A percentile compares a stretch with the other conserved stretches of the same genome.
Conservation (phyloP, 192 early-diverging fungal genomes). For the Helicostylum pulchrum region DNA sequence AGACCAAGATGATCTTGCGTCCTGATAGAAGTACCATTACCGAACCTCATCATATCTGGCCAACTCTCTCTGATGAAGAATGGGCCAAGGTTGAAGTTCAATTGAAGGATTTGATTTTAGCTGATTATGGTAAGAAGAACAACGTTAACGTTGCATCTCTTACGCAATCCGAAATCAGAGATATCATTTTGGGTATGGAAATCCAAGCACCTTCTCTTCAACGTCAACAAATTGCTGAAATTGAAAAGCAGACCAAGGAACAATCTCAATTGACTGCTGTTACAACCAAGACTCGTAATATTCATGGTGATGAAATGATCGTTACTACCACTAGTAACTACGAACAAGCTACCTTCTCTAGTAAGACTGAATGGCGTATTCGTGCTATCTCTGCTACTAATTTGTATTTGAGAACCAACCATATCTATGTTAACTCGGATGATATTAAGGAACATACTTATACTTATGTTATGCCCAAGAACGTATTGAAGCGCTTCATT, state of each 20-base stretch:
- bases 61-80: slow-evolving; percentile 92
- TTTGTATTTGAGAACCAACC: slow-evolving; percentile 90
- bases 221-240: slow-evolving; percentile 96
- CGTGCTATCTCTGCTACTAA: slow-evolving; percentile 97
- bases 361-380: slow-evolving; percentile 98
- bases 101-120: slow-evolving; percentile 96
- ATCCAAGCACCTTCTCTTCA: slow-evolving; percentile 95
- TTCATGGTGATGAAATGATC: slow-evolving; percentile 97
- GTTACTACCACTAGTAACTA: slow-evolving; percentile 97
- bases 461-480: slow-evolving; percentile 97
- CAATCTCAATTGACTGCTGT: slow-evolving; percentile 92
- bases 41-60: slow-evolving; percentile 98
- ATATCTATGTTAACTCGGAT: slow-evolving; percentile 95
- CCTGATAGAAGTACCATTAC: slow-evolving; percentile 93
- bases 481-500: slow-evolving; percentile 95
- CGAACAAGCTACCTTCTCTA: slow-evolving; percentile 95
- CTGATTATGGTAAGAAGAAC: slow-evolving; percentile 99
- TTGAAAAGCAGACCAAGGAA: slow-evolving; percentile 93
- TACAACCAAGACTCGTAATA: slow-evolving; percentile 94
- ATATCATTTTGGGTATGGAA: slow-evolving; percentile 99
- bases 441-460: slow-evolving; percentile 89
- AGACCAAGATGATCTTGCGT: slow-evolving; percentile 93
- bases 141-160: slow-evolving; percentile 96
- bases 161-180: slow-evolving; percentile 95
- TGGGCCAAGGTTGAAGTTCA: slow-evolving; percentile 95